Conservation (phyloP, 176 grass and related monocot species). For the Oryza brachyantha region DNA sequence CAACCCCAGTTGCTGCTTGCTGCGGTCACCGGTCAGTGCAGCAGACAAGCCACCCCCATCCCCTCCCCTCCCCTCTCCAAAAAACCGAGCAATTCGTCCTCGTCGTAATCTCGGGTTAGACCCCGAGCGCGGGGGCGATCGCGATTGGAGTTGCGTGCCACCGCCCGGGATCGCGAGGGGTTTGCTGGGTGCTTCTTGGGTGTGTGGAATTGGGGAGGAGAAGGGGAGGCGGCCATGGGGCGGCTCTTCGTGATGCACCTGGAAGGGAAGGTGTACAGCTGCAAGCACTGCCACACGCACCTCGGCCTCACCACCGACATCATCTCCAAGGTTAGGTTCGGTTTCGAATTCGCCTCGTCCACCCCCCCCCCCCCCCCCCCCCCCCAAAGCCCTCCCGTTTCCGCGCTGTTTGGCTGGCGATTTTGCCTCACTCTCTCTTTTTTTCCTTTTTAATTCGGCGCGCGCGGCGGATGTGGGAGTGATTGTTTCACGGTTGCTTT, state of each 20-base stretch:
- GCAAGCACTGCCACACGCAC: slow-evolving; percentile 81
- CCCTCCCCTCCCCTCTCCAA: not conserved
- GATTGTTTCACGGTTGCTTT: slow-evolving; percentile 18
- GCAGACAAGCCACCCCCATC: not conserved
- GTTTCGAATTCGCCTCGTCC: not conserved
- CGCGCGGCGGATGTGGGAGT: not conserved
- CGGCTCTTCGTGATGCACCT: slow-evolving; percentile 66
- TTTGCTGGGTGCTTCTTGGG: no score
- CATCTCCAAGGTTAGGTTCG: slow-evolving; percentile 64
- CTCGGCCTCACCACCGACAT: slow-evolving; percentile 58
- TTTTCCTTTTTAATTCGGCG: not conserved
- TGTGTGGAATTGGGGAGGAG: not conserved
- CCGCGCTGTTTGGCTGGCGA: not conserved
- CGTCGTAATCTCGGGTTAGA: slow-evolving; percentile 25
- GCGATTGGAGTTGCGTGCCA: not conserved
- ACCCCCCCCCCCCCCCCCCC: not conserved
- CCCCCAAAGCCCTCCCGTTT: no score
- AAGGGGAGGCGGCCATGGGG: slow-evolving; percentile 47
- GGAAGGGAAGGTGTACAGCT: slow-evolving; percentile 81
- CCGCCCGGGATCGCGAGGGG: not conserved
- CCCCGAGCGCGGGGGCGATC: slow-evolving; percentile 24
- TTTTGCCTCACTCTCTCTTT: no score
- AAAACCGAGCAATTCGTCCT: not conserved
- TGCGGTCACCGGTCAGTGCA: not conserved
- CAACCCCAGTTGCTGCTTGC: not conserved